Percentiles rank a stretch among this genome's conserved stretches.
Conservation (phyloP, 176 grass and related monocot genomes). For the Rhynchospora pubera region DNA sequence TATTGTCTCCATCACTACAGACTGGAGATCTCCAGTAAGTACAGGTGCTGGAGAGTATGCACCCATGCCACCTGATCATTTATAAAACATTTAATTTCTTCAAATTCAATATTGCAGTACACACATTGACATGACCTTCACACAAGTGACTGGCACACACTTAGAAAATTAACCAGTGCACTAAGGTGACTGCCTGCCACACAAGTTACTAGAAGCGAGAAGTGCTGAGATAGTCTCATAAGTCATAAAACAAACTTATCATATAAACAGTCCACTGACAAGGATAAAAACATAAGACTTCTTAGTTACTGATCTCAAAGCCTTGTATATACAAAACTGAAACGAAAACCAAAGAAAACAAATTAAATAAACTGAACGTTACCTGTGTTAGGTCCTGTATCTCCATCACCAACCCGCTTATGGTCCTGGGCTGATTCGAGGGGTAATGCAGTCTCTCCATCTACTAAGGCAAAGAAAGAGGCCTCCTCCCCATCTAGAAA, state of each 20-base stretch:
- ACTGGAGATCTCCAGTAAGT: slow-evolving; percentile 57
- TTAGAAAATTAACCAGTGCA: background rate
- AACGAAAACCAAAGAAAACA: background rate
- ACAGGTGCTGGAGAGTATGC: slow-evolving; percentile 89
- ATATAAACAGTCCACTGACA: background rate
- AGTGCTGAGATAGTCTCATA: too few species aligned
- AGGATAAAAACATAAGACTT: background rate
- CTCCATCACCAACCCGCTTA: slow-evolving; percentile 84
- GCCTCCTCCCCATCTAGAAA: slow-evolving; percentile 89
- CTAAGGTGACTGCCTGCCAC: background rate
- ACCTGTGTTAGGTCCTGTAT: slow-evolving; percentile 74
- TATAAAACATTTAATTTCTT: background rate
- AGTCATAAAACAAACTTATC: background rate
- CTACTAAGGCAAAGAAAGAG: slow-evolving; percentile 92
- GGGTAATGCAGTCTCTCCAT: slow-evolving; percentile 69
- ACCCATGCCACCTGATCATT: slow-evolving; percentile 66
- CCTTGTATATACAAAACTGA: background rate
- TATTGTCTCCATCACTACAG: slow-evolving; percentile 66
- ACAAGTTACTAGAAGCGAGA: background rate
- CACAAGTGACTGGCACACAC: background rate
- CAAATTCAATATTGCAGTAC: background rate
- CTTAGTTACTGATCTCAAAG: background rate
- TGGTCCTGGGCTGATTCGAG: slow-evolving; percentile 94
- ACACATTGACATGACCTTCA: background rate
- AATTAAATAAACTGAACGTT: background rate